Base-by-base conservation (phyloP, 139 green algal genomes). In the Coccomyxa sp. region DNA sequence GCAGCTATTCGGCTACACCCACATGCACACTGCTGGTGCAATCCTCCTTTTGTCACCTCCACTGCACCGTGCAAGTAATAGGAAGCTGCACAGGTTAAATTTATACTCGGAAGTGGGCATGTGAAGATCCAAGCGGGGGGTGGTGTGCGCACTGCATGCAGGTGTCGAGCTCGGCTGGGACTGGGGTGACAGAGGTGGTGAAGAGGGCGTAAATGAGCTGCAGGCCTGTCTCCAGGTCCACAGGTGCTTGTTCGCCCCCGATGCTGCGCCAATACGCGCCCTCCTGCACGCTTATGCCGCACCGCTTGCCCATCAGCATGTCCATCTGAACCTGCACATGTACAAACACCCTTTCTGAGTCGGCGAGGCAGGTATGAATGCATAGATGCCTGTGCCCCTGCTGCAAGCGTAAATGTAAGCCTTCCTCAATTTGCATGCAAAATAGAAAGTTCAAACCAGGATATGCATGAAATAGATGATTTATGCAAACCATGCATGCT, bases 191-290 rank as follows among this genome's bases (percentile, higher is more conserved):
- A 21, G 82, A 91, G 87, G 60, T 15, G 32, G 74, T 83, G 81
- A 88, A 88, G 13, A 88, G 85, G 76, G 89, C 81, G 91, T 97
- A 89, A 16, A 96, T 77, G n/a, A 97, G 90, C 92, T 96, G 92
- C 68, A 97, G 28, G 1, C 85, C 88, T 0, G 82, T 91, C 85
- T 96, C 94, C 77, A 98, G 79, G 85, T 98, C 94, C 10, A 38
- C 67, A 0, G 92, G 92, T 0, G 83, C 92, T 82, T 92, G 86
- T 23, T 93, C 91, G 59, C 94, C 94, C 12, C 78, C 82, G 51
- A 97, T 88, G 13, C 25, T 86, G 76, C 94, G 88, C 63, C 85
- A 88, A 89, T 94, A 98, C 57, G 92, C 89, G 31, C 89, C 87
- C 60, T 89, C 86, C 0, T n/a, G 25, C 27, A 84, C 66, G 21